These are phyloP conservation scores for Yarrowia porcina DNA, from an alignment of 805 yeast species.

Conservation along the genomic window DNA sequence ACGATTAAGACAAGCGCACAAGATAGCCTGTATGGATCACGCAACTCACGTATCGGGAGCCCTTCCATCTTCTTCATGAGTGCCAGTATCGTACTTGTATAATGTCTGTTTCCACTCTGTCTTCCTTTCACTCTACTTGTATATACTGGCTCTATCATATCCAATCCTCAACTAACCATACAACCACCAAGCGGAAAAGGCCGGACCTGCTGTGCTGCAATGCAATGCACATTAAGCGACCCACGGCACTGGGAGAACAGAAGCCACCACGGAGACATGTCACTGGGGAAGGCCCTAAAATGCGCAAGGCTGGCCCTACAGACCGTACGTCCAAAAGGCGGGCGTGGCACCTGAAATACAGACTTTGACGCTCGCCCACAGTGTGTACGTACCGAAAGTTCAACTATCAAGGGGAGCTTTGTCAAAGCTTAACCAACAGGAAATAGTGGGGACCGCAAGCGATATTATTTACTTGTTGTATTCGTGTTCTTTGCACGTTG, in stretches of 20 bases:
- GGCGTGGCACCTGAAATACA: not conserved
- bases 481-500: not conserved
- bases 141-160: not conserved
- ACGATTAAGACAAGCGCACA: too few relatives aligned
- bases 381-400: not conserved
- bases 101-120: too few relatives aligned
- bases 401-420: not conserved
- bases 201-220: not conserved
- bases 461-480: not conserved
- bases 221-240: conserved; percentile 17
- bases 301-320: not conserved
- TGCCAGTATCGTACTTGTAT: too few relatives aligned
- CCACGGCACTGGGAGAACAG: not conserved
- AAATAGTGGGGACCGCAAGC: not conserved
- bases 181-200: not conserved
- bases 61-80: too few relatives aligned
- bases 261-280: not conserved
- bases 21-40: too few relatives aligned
- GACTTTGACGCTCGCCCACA: not conserved
- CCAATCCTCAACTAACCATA: not conserved
- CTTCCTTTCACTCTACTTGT: too few relatives aligned
- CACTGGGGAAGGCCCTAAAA: not conserved
- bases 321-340: not conserved
- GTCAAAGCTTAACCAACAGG: not conserved
- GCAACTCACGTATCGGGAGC: too few relatives aligned